A percentile compares a stretch with the other conserved stretches of the same genome.
Conservation (phyloP, 1,284 basidiomycete genomes). For the Porogramme epimiltina region DNA sequence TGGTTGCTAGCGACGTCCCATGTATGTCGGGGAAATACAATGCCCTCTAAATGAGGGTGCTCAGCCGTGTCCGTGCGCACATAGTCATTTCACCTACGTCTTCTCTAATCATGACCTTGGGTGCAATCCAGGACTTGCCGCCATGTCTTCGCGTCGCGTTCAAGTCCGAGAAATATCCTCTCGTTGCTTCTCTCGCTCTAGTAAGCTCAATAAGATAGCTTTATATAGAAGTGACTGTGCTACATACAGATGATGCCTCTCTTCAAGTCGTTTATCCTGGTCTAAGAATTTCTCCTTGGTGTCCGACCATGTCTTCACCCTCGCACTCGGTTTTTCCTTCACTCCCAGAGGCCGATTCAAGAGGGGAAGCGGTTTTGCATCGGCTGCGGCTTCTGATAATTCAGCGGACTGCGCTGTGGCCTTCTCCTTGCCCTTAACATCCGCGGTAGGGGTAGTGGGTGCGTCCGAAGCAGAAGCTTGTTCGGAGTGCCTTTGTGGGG, state of each 20-base stretch:
- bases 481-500: conserved; percentile 5
- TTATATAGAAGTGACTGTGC: conserved; percentile 4
- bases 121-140: conserved; percentile 96
- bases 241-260: conserved; percentile 76
- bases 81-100: conserved; percentile 59
- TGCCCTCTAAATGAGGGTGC: conserved; percentile 61
- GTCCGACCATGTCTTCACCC: conserved; percentile 64
- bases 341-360: conserved; percentile 80
- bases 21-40: conserved; percentile 90
- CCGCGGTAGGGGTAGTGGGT: background rate
- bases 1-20: conserved; percentile 66
- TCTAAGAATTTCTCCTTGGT: conserved; percentile 73
- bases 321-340: conserved; percentile 54
- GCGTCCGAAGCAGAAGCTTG: conserved; percentile 1
- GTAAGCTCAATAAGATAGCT: background rate
- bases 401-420: conserved; percentile 5
- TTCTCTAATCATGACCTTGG: conserved; percentile 84
- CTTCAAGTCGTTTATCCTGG: conserved; percentile 68
- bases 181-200: conserved; percentile 84
- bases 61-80: conserved; percentile 5
- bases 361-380: conserved; percentile 46
- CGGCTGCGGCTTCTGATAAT: conserved; percentile 4
- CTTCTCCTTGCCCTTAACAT: conserved; percentile 19
- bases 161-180: conserved; percentile 91
- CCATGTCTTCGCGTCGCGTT: conserved; percentile 83